A percentile compares a stretch with the other conserved stretches of the same genome.
phyloP scores from a whole-genome alignment of 2,329 filamentous ascomycete species.

The Colletotrichum spaethianum region DNA sequence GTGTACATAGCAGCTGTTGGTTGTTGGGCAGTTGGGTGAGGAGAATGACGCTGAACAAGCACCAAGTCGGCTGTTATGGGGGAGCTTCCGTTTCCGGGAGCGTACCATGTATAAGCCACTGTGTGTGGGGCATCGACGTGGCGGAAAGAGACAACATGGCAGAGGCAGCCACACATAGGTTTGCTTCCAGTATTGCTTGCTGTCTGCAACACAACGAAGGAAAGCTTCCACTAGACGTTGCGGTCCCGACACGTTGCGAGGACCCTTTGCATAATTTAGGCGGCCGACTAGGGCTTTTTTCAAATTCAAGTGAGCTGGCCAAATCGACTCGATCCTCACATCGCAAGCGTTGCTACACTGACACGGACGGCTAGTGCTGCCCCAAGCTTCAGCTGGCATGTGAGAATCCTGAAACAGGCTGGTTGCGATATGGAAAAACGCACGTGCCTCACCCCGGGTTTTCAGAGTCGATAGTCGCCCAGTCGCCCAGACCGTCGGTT shows the following conservation, averaged over 20 bases:
- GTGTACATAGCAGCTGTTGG: neutral
- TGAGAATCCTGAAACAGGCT: slow-evolving; percentile 39
- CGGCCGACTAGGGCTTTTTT: neutral
- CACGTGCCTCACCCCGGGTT: slow-evolving; percentile 38
- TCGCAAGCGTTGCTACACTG: neutral
- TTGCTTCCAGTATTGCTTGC: neutral
- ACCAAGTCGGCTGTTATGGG: slow-evolving; percentile 16
- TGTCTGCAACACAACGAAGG: neutral
- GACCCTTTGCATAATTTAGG: neutral
- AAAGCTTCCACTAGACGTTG: neutral
- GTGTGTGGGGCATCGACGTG: neutral
- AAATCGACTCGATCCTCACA: neutral
- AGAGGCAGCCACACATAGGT: neutral
- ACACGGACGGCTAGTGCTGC: neutral
- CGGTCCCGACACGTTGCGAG: neutral
- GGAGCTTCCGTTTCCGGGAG: neutral
- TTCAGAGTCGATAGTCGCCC: slow-evolving; percentile 8
- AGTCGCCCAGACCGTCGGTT: slow-evolving; percentile 1
- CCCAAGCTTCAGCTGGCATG: slow-evolving; percentile 12
- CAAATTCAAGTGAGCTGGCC: neutral
- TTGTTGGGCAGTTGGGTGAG: too few relatives aligned
- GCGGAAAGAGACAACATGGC: slow-evolving; percentile 12
- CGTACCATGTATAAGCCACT: slow-evolving; percentile 10
- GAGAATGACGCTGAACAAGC: neutral
- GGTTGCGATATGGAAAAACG: slow-evolving; percentile 25